A percentile compares a stretch with the other conserved stretches of the same genome.
Evolutionary conservation across 2,329 filamentous ascomycete species (phyloP).

Genomic region (Pseudogymnoascus sp.): DNA sequence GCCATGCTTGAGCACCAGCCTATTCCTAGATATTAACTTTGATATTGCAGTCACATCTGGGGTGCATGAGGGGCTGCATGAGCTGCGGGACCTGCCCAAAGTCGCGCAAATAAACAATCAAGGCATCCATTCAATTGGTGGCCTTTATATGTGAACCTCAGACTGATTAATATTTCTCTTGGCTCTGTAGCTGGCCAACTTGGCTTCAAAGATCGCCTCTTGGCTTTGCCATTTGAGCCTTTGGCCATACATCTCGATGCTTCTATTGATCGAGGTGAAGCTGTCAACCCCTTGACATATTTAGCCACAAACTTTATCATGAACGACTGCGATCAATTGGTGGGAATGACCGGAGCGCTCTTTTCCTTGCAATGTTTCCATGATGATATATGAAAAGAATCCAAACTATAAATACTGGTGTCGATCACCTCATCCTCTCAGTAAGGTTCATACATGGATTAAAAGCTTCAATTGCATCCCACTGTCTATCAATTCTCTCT

Average conservation of each 20-base stretch:
- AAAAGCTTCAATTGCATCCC: not conserved
- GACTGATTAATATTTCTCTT: not conserved
- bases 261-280: not conserved
- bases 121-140: not conserved
- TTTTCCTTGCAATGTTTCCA: not conserved
- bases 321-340: not conserved
- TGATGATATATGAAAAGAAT: not conserved
- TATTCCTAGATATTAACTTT: not conserved
- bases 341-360: not conserved
- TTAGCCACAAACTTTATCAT: not conserved
- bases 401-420: not conserved
- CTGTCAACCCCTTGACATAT: not conserved
- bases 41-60: not conserved
- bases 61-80: not conserved
- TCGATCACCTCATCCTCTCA: conserved; percentile 1
- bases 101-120: not conserved
- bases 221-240: not conserved
- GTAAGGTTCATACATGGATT: conserved; percentile 7
- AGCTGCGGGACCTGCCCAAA: not conserved
- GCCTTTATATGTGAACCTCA: not conserved
- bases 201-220: not conserved
- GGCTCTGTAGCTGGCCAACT: not conserved
- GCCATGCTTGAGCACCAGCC: not conserved
- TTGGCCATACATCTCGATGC: not conserved
- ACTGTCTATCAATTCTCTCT: not conserved